Base-by-base conservation (phyloP, 2,329 filamentous ascomycete genomes). In the Xylariaceae sp. region DNA sequence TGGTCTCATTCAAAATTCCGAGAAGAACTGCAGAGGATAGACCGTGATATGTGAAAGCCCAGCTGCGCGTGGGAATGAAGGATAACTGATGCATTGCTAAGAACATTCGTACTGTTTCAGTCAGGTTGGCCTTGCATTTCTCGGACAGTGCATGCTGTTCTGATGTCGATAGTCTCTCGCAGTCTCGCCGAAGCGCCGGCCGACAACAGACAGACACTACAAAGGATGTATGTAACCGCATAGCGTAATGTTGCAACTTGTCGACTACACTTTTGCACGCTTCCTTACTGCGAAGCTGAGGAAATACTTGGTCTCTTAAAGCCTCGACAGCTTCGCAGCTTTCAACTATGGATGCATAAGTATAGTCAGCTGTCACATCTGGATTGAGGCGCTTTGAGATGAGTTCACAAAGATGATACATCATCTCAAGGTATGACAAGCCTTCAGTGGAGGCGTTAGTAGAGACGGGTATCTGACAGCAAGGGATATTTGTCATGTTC, bases 41-140 rank as follows among this genome's bases (percentile, higher is more conserved):
- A 2, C 81, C 80, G 55, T 85, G 80, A 47, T 84, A 84, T 1
- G 81, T 85, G 49, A 84, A 84, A 0, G 81, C 80, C 81, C 81
- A 85, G 45, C 79, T 83, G 21, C 81, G 70, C 0, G 81, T 85
- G 1, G 81, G 81, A 37, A 84, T 83, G 7, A 82, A 77, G 2
- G 80, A 83, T 22, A 85, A 66, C 51, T 83, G 80, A 60, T 85
- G 80, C 81, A 85, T 85, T 14, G 80, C 78, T 19, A 85, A 67
- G 57, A 84, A 85, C 80, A 84, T 85, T 33, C 79, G 75, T 10
- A 85, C 80, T 11, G 80, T 84, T 58, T 84, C 80, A 5, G 78
- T 78, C 21, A 85, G 67, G 56, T 83, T 83, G 14, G 69, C 64
- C 58, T 82, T 82, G 67, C 81, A 85, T 46, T 75, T 74, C 22